Conservation (phyloP, 2,329 filamentous ascomycete genomes). For the Nigrospora sphaerica region DNA sequence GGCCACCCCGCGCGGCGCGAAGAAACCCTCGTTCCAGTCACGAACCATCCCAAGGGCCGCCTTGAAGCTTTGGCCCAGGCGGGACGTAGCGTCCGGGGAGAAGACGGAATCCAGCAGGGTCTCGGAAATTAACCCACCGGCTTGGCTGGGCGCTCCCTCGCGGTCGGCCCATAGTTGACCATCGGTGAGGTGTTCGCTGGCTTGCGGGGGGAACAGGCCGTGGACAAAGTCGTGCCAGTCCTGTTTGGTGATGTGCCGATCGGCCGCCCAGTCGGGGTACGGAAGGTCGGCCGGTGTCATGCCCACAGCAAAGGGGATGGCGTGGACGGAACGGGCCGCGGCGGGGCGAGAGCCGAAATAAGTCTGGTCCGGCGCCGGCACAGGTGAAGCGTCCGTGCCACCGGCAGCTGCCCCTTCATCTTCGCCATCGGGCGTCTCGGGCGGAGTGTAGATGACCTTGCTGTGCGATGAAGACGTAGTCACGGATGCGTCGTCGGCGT, state of each 20-base stretch:
- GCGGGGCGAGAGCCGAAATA: slow-evolving; percentile 41
- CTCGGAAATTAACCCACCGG: slow-evolving; percentile 26
- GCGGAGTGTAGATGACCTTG: slow-evolving; percentile 44
- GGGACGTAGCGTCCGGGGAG: slow-evolving; percentile 14
- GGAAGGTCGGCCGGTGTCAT: slow-evolving; percentile 37
- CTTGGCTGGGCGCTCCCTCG: slow-evolving; percentile 14
- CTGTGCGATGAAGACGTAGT: slow-evolving; percentile 33
- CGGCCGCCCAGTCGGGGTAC: slow-evolving; percentile 28
- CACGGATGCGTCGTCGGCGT: slow-evolving; percentile 28
- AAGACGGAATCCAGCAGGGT: slow-evolving; percentile 33
- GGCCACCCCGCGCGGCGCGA: slow-evolving; percentile 39
- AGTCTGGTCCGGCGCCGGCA: slow-evolving; percentile 23
- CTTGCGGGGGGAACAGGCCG: slow-evolving; percentile 43
- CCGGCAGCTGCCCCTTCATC: no score
- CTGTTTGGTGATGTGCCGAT: slow-evolving; percentile 37
- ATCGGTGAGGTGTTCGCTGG: slow-evolving; percentile 40
- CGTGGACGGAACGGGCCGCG: slow-evolving; percentile 17
- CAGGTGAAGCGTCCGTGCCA: no score
- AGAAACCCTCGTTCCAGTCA: slow-evolving; percentile 54
- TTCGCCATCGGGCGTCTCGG: slow-evolving; percentile 31
- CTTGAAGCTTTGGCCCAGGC: slow-evolving; percentile 24
- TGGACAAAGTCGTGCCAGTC: slow-evolving; percentile 57
- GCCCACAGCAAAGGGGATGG: slow-evolving; percentile 23
- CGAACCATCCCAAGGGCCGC: slow-evolving; percentile 35
- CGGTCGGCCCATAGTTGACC: slow-evolving; percentile 40